phyloP scores from a whole-genome alignment of 2,329 filamentous ascomycete species.

The Stagonosporopsis cucurbitacearum region DNA sequence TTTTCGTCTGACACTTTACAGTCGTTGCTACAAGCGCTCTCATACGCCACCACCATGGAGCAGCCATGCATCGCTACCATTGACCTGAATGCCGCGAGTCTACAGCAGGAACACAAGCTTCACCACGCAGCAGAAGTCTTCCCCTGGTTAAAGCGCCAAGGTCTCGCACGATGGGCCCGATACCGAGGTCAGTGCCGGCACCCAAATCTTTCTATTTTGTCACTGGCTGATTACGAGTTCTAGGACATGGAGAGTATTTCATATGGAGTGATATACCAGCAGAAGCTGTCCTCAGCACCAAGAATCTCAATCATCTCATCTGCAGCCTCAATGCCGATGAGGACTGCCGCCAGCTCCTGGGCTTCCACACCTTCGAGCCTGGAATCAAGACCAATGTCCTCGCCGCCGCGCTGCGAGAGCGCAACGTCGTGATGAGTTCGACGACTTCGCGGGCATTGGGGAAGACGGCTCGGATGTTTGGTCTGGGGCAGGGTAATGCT shows the following conservation, averaged over 20 bases:
- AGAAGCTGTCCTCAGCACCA: neutral
- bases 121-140: constrained; percentile 3
- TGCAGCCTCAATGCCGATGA: neutral
- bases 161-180: neutral
- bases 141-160: neutral
- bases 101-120: neutral
- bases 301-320: neutral
- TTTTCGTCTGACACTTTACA: neutral
- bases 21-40: constrained; percentile 9
- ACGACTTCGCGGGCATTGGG: neutral
- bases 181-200: constrained; percentile 3
- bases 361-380: neutral
- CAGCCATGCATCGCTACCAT: constrained; percentile 8
- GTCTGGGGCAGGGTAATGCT: neutral
- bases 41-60: constrained; percentile 10
- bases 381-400: neutral
- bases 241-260: constrained; percentile 1
- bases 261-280: neutral
- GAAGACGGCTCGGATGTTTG: neutral
- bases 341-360: neutral
- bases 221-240: too few species aligned
- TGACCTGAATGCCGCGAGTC: neutral
- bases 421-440: neutral
- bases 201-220: neutral
- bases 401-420: constrained; percentile 1